These are phyloP conservation scores for Blastobotrys attinorum DNA, from an alignment of 805 yeast species.

Conservation along the genomic window DNA sequence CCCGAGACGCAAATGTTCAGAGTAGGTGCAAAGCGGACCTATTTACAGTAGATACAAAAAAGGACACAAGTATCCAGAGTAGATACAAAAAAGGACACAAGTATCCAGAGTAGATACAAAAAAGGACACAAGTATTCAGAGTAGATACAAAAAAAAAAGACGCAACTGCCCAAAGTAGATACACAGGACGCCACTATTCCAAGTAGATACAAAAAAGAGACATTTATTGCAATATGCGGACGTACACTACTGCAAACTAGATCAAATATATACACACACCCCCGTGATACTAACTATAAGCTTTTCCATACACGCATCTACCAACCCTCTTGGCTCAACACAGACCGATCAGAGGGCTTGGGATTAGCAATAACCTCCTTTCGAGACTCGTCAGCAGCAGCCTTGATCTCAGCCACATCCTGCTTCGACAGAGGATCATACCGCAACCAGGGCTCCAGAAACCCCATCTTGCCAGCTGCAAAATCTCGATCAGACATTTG, in stretches of 20 bases:
- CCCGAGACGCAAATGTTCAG: no score
- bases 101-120: no score
- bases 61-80: no score
- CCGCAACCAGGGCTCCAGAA: conserved; percentile 73
- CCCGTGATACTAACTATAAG: no score
- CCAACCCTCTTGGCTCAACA: conserved; percentile 5
- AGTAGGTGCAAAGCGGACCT: neutral
- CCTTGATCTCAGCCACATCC: conserved; percentile 12
- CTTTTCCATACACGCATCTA: neutral
- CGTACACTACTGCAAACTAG: no score
- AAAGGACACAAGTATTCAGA: no score
- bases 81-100: no score
- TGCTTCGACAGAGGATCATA: conserved; percentile 56
- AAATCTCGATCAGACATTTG: conserved; percentile 86
- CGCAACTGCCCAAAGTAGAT: no score
- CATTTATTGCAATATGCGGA: no score
- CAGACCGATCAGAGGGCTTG: conserved; percentile 3
- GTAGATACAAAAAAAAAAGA: no score
- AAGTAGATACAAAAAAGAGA: no score
- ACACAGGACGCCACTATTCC: no score
- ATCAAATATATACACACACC: conserved; percentile 1
- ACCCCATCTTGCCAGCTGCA: conserved; percentile 81
- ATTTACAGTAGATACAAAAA: neutral
- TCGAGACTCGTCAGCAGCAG: conserved; percentile 6
- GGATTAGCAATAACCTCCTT: neutral